Evolutionary conservation across 176 grass and related monocot species (phyloP).

Genomic region (Cenchrus americanus): DNA sequence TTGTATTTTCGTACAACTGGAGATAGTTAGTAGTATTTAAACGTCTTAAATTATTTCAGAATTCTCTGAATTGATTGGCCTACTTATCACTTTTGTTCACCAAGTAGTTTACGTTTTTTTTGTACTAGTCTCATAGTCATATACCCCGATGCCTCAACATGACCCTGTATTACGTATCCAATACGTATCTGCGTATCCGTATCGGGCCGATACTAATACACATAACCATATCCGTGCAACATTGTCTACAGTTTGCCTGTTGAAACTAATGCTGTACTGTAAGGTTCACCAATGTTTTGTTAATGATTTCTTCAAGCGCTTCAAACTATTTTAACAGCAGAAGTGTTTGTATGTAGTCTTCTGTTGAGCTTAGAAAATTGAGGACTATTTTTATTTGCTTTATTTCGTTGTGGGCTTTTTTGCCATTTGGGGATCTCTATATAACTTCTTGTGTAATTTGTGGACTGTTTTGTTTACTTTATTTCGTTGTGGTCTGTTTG

Average conservation of each 20-base stretch:
- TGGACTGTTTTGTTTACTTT: not conserved
- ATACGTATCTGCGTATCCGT: no score
- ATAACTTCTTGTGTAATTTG: not conserved
- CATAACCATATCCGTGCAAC: no score
- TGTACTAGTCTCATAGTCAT: no score
- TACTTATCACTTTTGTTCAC: not conserved
- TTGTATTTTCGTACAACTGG: slow-evolving; percentile 35
- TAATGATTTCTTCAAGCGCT: no score
- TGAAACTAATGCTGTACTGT: not conserved
- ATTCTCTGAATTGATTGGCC: slow-evolving; percentile 33
- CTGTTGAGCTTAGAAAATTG: not conserved
- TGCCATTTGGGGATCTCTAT: no score
- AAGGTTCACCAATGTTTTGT: no score
- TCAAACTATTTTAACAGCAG: not conserved
- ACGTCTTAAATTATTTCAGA: not conserved
- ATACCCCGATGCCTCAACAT: no score
- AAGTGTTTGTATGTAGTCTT: not conserved
- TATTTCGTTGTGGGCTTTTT: no score
- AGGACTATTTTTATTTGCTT: not conserved
- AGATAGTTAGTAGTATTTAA: slow-evolving; percentile 27
- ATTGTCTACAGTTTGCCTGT: not conserved
- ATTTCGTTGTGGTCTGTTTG: not conserved
- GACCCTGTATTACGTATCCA: no score
- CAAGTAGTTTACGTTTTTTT: not conserved
- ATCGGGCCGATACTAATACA: no score